These are phyloP conservation scores for Macadamia integrifolia DNA, from an alignment of 164 flowering plant genomes.

Conservation along the genomic window DNA sequence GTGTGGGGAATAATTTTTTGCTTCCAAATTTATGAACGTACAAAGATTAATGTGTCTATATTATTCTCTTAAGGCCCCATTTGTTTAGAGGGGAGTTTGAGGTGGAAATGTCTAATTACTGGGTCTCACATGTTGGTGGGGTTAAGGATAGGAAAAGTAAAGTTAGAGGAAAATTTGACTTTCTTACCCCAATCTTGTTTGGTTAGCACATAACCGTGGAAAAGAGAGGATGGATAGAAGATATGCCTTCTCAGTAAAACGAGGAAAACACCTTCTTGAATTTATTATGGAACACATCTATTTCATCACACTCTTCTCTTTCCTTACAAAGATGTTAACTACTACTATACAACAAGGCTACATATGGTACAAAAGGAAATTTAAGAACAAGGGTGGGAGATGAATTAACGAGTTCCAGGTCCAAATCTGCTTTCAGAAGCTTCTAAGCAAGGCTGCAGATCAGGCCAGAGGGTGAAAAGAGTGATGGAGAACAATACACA, in stretches of 20 bases:
- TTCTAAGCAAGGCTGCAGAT: neutral
- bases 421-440: constrained; percentile 8
- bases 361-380: constrained; percentile 24
- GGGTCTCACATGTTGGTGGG: no score
- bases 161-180: no score
- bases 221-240: no score
- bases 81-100: no score
- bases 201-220: no score
- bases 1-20: no score
- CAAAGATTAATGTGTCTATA: no score
- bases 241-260: neutral
- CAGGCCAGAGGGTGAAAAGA: neutral
- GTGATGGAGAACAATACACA: constrained; percentile 4
- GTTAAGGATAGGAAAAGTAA: no score
- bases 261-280: constrained; percentile 17
- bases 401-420: constrained; percentile 11
- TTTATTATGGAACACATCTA: constrained; percentile 20
- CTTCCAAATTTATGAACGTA: no score
- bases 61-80: no score
- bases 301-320: constrained; percentile 15
- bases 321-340: constrained; percentile 15
- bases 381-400: constrained; percentile 11
- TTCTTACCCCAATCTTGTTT: no score
- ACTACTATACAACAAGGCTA: constrained; percentile 32
- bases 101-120: no score